Conservation (phyloP, 225 moss, liverwort and hornwort species). For the Physcomitrium patens region DNA sequence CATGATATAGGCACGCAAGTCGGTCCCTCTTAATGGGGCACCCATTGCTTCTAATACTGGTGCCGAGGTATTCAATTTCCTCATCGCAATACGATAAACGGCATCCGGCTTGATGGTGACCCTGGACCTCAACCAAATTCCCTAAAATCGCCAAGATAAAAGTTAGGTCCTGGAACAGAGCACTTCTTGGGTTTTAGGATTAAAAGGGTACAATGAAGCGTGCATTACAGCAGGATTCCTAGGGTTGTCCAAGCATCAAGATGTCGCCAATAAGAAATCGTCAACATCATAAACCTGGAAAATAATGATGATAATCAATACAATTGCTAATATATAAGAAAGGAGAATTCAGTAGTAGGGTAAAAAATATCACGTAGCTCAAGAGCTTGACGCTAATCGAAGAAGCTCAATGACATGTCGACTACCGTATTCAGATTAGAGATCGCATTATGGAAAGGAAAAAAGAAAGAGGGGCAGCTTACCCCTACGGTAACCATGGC, state of each 20-base stretch:
- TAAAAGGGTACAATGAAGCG: neutral
- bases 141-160: slow-evolving; percentile 48
- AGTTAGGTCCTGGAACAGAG: neutral
- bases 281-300: neutral
- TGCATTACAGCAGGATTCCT: neutral
- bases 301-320: neutral
- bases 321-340: neutral
- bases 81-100: slow-evolving; percentile 91
- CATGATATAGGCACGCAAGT: slow-evolving; percentile 96
- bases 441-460: neutral
- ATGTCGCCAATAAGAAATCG: neutral
- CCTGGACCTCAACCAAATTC: slow-evolving; percentile 69
- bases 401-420: neutral
- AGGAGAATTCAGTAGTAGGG: neutral
- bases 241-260: neutral
- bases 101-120: slow-evolving; percentile 82
- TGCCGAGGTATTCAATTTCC: slow-evolving; percentile 90
- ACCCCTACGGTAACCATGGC: slow-evolving; percentile 85
- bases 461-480: slow-evolving; percentile 23
- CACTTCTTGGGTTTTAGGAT: slow-evolving; percentile 30
- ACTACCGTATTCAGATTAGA: neutral
- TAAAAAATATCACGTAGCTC: neutral
- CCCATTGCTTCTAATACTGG: slow-evolving; percentile 93
- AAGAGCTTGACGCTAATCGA: neutral
- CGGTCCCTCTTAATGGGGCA: slow-evolving; percentile 90